Conservation (phyloP, 2,329 filamentous ascomycete species). For the Monosporascus sp. region DNA sequence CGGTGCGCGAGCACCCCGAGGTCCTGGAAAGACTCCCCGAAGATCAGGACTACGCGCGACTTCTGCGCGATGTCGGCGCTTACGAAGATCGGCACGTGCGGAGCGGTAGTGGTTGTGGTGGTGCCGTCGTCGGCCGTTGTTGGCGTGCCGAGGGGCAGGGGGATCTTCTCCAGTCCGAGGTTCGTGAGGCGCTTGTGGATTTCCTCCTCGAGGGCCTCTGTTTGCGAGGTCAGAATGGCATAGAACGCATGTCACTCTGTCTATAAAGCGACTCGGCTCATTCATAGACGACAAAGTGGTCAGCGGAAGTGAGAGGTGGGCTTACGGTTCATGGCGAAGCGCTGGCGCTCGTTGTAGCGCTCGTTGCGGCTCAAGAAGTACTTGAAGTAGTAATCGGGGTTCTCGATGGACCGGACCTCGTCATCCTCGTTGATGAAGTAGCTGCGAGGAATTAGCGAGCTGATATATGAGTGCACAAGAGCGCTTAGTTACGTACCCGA, state of each 20-base stretch:
- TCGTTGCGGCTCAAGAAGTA: conserved; percentile 68
- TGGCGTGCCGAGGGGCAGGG: conserved; percentile 51
- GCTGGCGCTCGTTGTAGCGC: conserved; percentile 72
- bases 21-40: conserved; percentile 68
- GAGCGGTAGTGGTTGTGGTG: conserved; percentile 16
- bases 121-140: too few species aligned
- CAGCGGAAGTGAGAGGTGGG: too few species aligned
- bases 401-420: conserved; percentile 64
- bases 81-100: conserved; percentile 59
- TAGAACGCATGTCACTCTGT: too few species aligned
- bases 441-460: conserved; percentile 34
- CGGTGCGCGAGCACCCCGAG: conserved; percentile 72
- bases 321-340: conserved; percentile 69
- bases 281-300: too few species aligned
- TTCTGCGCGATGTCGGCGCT: conserved; percentile 47
- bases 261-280: too few species aligned
- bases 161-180: conserved; percentile 54
- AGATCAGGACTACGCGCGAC: conserved; percentile 64
- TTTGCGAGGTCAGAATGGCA: background rate
- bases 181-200: conserved; percentile 56
- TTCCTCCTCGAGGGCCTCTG: conserved; percentile 59
- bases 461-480: background rate
- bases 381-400: conserved; percentile 67
- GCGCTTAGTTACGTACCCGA: conserved; percentile 56
- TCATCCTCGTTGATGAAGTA: conserved; percentile 76